Conservation (phyloP, 2,329 filamentous ascomycete species). For the Trichoderma lentiforme region DNA sequence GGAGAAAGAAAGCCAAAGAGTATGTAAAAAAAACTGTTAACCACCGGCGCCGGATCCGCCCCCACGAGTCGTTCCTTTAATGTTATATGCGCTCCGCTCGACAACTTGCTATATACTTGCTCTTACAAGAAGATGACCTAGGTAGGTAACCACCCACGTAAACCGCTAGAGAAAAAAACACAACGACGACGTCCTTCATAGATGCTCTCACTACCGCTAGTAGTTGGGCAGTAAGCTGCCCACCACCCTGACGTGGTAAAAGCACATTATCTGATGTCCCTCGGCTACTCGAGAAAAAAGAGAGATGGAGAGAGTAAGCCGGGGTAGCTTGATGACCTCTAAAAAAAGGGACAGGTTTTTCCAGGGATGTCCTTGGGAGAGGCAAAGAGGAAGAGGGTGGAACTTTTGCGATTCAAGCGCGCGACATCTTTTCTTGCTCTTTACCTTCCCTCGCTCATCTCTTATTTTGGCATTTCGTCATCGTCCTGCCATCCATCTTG, state of each 20-base stretch:
- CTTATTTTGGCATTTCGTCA: not conserved
- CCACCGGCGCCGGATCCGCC: conserved; percentile 2
- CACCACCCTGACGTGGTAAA: not conserved
- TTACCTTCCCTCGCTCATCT: not conserved
- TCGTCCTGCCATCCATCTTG: not conserved
- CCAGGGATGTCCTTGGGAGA: not conserved
- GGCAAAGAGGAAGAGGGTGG: not conserved
- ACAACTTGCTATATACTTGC: conserved; percentile 10
- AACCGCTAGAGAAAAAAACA: not conserved
- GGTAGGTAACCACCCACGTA: not conserved
- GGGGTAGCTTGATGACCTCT: not conserved
- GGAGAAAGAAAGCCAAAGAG: not conserved
- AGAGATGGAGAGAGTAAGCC: not conserved
- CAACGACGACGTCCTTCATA: not conserved
- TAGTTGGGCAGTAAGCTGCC: not conserved
- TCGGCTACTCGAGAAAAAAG: not conserved
- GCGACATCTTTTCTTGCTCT: not conserved
- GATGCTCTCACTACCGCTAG: not conserved
- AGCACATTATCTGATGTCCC: not conserved
- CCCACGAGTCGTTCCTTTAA: not conserved
- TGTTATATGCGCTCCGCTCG: conserved; percentile 9
- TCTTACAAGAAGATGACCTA: not conserved
- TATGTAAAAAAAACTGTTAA: not conserved
- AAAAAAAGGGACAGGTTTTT: not conserved
- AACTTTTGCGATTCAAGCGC: not conserved